phyloP scores from a whole-genome alignment of 345 rosid species.

The Camelina sativa region DNA sequence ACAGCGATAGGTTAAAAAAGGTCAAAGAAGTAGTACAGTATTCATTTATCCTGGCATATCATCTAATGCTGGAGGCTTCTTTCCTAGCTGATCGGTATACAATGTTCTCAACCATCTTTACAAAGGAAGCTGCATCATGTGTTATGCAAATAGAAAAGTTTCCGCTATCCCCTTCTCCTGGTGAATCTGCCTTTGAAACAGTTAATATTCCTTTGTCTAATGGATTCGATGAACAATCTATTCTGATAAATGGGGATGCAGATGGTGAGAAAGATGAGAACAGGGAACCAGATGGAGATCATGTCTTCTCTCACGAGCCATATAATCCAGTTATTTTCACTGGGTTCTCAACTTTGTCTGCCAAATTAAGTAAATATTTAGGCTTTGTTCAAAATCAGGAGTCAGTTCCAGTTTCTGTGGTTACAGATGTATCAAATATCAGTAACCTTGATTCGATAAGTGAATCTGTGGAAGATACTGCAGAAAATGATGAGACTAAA shows the following conservation, averaged over 20 bases:
- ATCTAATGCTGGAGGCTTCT: slow-evolving; percentile 90
- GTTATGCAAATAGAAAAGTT: slow-evolving; percentile 40
- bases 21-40: slow-evolving; percentile 76
- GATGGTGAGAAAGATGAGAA: slow-evolving; percentile 43
- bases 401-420: slow-evolving; percentile 50
- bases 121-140: slow-evolving; percentile 43
- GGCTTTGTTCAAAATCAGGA: slow-evolving; percentile 55
- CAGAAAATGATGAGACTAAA: slow-evolving; percentile 44
- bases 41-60: slow-evolving; percentile 74
- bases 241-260: slow-evolving; percentile 39
- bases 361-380: slow-evolving; percentile 68
- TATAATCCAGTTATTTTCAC: slow-evolving; percentile 77
- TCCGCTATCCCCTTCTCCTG: slow-evolving; percentile 43
- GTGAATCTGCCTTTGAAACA: slow-evolving; percentile 38
- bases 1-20: slow-evolving; percentile 79
- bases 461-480: slow-evolving; percentile 36
- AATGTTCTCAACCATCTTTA: slow-evolving; percentile 75
- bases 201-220: slow-evolving; percentile 56
- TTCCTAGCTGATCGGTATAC: slow-evolving; percentile 79
- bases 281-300: slow-evolving; percentile 45
- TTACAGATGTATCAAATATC: slow-evolving; percentile 42
- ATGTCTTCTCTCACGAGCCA: slow-evolving; percentile 63
- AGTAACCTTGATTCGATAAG: slow-evolving; percentile 45
- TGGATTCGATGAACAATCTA: slow-evolving; percentile 49
- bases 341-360: slow-evolving; percentile 80